Evolutionary conservation across 129 eudicot species (phyloP).

Genomic region (Lactuca sativa): DNA sequence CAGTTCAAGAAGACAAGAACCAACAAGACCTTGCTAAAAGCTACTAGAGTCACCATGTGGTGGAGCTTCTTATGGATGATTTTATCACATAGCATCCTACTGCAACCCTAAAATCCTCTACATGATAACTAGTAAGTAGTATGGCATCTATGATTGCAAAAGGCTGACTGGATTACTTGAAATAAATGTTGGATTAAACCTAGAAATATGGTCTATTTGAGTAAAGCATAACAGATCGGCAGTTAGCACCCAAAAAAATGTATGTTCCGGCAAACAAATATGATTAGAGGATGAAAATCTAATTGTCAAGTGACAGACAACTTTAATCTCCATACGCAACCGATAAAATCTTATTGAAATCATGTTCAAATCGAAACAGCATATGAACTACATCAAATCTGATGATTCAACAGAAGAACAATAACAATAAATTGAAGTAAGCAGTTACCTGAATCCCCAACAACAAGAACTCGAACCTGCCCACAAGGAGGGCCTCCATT

Average conservation of each 20-base stretch:
- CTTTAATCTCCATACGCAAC: background rate
- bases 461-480: conserved; percentile 91
- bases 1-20: too few species aligned
- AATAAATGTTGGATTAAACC: background rate
- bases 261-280: too few species aligned
- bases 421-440: background rate
- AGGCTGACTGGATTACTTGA: background rate
- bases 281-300: too few species aligned
- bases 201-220: background rate
- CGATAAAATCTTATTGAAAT: background rate
- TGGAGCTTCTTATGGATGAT: background rate
- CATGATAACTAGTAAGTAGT: background rate
- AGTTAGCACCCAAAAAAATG: background rate
- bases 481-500: conserved; percentile 77
- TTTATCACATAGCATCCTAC: conserved; percentile 11
- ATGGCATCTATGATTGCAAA: conserved; percentile 1
- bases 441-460: conserved; percentile 83
- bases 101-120: conserved; percentile 17
- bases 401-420: background rate
- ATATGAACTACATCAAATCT: conserved; percentile 12
- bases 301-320: background rate
- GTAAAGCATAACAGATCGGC: conserved; percentile 19
- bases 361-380: background rate
- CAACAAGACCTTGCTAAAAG: background rate
- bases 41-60: background rate